phyloP scores from a whole-genome alignment of 257 asterid species.

The Nicotiana otophora region DNA sequence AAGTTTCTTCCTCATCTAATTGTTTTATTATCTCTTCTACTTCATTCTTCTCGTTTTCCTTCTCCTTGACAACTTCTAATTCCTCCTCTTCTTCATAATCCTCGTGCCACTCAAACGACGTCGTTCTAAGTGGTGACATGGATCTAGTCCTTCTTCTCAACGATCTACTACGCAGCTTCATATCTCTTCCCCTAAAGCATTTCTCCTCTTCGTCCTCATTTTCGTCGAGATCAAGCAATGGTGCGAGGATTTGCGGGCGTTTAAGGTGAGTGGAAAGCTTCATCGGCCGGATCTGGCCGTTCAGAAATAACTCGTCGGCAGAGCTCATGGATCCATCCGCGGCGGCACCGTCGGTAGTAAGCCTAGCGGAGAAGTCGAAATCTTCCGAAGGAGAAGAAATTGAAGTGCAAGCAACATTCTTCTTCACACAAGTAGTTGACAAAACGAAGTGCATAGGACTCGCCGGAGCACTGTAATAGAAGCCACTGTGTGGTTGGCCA shows the following conservation, averaged over 20 bases:
- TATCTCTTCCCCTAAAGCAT: slow-evolving; percentile 45
- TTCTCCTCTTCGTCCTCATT: slow-evolving; percentile 33
- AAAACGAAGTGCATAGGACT: slow-evolving; percentile 79
- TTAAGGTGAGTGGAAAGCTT: slow-evolving; percentile 60
- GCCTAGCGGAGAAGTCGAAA: slow-evolving; percentile 55
- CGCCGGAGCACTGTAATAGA: slow-evolving; percentile 80
- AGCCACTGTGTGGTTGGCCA: slow-evolving; percentile 38
- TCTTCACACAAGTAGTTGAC: slow-evolving; percentile 19
- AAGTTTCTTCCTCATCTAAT: neutral
- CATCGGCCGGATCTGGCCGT: slow-evolving; percentile 96
- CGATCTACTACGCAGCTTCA: slow-evolving; percentile 54
- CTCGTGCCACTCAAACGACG: slow-evolving; percentile 41
- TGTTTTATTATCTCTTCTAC: neutral
- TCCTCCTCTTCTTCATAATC: slow-evolving; percentile 18
- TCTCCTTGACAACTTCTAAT: neutral
- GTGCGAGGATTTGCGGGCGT: slow-evolving; percentile 50
- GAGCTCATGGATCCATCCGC: slow-evolving; percentile 59
- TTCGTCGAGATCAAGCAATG: slow-evolving; percentile 44
- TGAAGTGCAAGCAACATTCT: neutral
- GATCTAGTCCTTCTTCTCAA: slow-evolving; percentile 82
- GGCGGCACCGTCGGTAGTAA: slow-evolving; percentile 28
- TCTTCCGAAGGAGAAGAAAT: slow-evolving; percentile 37
- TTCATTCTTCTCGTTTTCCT: slow-evolving; percentile 6
- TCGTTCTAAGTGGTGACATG: slow-evolving; percentile 61
- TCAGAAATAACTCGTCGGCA: slow-evolving; percentile 79